These are phyloP conservation scores for Clarireedia paspali DNA, from an alignment of 2,329 filamentous ascomycete species.

Conservation along the genomic window DNA sequence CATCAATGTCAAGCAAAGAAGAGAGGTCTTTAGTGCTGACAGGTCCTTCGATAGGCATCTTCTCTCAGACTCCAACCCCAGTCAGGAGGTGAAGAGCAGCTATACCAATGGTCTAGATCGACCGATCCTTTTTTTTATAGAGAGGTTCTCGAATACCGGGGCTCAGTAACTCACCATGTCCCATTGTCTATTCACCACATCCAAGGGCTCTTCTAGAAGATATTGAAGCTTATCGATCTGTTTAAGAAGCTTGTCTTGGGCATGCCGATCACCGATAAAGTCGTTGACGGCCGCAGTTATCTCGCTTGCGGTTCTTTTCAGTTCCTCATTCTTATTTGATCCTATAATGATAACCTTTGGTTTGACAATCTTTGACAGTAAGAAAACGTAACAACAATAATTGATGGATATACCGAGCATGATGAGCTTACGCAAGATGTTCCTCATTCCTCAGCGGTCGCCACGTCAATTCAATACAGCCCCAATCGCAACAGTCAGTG, in stretches of 20 bases:
- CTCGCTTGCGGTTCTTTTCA: neutral
- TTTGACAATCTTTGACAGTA: neutral
- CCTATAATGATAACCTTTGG: neutral
- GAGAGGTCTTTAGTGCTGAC: constrained; percentile 23
- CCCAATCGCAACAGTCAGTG: too few relatives aligned
- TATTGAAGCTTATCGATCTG: constrained; percentile 13
- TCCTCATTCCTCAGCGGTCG: too few relatives aligned
- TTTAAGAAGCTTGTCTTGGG: constrained; percentile 13
- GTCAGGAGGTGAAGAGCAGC: neutral
- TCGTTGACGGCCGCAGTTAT: constrained; percentile 10
- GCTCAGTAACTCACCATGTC: constrained; percentile 10
- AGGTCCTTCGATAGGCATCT: constrained; percentile 23
- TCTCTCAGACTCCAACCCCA: constrained; percentile 17
- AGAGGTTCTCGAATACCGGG: neutral
- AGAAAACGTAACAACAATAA: neutral
- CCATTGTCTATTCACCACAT: constrained; percentile 14
- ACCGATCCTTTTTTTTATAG: neutral
- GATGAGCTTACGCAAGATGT: too few relatives aligned
- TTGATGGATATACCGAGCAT: too few relatives aligned
- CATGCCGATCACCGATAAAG: constrained; percentile 10
- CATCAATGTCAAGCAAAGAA: neutral
- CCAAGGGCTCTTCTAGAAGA: constrained; percentile 13
- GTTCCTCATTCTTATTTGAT: neutral
- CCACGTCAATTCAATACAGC: too few relatives aligned
- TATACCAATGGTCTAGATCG: neutral